These are phyloP conservation scores for Apophysomyces variabilis DNA, from an alignment of 371 early-diverging fungal genomes.

Conservation along the genomic window DNA sequence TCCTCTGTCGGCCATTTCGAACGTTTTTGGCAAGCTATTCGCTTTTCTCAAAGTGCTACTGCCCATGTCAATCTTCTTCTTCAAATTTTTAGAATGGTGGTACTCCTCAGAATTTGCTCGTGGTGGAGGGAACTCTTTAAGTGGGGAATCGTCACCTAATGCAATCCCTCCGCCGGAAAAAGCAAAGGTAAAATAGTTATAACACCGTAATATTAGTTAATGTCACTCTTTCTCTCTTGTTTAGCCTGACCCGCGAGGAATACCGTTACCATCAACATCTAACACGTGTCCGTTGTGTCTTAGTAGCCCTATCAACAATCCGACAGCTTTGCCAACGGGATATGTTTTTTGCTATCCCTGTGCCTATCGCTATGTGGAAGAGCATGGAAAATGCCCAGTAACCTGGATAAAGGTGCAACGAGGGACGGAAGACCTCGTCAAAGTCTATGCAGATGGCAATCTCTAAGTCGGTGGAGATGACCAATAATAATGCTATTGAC, in stretches of 20 bases:
- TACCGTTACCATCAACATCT: conserved; percentile 69
- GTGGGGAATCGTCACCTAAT: conserved; percentile 34
- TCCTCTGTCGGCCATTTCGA: conserved; percentile 26
- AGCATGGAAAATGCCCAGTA: conserved; percentile 73
- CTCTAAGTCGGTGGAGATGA: conserved; percentile 7
- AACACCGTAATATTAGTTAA: not conserved
- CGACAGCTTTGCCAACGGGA: conserved; percentile 82
- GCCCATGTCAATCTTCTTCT: conserved; percentile 91
- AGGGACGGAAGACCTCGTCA: conserved; percentile 55
- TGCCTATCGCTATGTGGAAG: conserved; percentile 69
- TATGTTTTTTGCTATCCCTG: conserved; percentile 89
- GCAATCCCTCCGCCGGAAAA: conserved; percentile 68
- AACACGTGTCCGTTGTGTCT: conserved; percentile 85
- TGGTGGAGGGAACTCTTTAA: conserved; percentile 36
- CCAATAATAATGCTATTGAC: not conserved
- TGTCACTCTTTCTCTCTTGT: not conserved
- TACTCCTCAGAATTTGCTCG: conserved; percentile 77
- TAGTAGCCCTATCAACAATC: conserved; percentile 73
- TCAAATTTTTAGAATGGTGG: conserved; percentile 96
- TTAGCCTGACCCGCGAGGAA: conserved; percentile 80
- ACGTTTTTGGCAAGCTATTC: conserved; percentile 59
- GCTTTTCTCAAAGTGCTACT: conserved; percentile 76
- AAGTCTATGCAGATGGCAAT: conserved; percentile 61
- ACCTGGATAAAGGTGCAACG: conserved; percentile 56
- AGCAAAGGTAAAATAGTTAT: conserved; percentile 48